Base-by-base conservation (phyloP, 352 stramenopile genomes). In the Phytopythium boreale region DNA sequence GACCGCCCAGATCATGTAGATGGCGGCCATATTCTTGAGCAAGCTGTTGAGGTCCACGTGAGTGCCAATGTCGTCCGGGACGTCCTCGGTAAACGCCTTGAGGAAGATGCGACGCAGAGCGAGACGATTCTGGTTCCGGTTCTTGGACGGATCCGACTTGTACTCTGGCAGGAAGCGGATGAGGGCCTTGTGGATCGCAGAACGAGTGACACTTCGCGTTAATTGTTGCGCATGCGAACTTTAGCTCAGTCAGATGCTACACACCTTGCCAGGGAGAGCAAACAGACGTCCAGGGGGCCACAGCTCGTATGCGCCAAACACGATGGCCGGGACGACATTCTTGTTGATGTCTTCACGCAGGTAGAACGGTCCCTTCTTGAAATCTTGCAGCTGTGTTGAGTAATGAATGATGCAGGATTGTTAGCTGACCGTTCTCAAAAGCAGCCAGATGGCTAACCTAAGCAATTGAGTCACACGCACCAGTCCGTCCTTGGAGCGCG, bases 361-460 rank as follows among this genome's bases (percentile, higher is more conserved):
- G 63, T 95, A 93, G 67, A 95, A 95, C 29, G 87, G 87, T 1
- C 87, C 87, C 61, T 95, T 95, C 71, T 95, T 95, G 68, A 95
- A 95, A 50, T 92, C 83, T 76, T 92, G 82, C 31, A 95, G 70
- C 82, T 91, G 59, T 11, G 14, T 44, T 36, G 14, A 59, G 15
- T 15, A 61, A 36, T 14, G 24, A 61, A 36, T 14, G 24, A 24
- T 26, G 9, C 9, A 15, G 0, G 1, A 1, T 7, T 49, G 43
- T 49, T 26, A 49, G 19, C 4, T 6, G 43, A 49, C 43, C 20
- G 20, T 11, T 22, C 15, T 15, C 43, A 26, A 9, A 49, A 34
- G n/a, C 10, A 7, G 41, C 26, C 19, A 29, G 39, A 34, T 39
- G 63, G 57, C 39, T 36, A 14, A 22, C n/a, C 29, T n/a, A n/a